phyloP scores from a whole-genome alignment of 192 early-diverging fungal genomes.

The Spinellus fusiger region DNA sequence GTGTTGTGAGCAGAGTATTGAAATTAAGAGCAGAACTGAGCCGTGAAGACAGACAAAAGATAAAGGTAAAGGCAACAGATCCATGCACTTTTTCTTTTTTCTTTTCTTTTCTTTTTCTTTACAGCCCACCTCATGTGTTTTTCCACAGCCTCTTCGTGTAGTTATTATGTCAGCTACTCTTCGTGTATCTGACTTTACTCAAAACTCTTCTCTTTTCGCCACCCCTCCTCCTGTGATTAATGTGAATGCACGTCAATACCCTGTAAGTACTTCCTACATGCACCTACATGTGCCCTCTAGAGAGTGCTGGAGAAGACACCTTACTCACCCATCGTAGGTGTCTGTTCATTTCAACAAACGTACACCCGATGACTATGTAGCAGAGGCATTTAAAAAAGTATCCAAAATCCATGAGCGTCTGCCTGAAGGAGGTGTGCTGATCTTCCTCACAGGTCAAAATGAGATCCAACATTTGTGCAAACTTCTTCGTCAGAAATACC shows the following conservation, averaged over 20 bases:
- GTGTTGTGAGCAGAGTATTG: slow-evolving; percentile 89
- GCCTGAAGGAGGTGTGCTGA: slow-evolving; percentile 88
- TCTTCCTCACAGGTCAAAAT: slow-evolving; percentile 93
- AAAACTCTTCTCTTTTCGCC: slow-evolving; percentile 72
- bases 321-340: slow-evolving; percentile 42
- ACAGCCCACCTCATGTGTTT: too few species aligned
- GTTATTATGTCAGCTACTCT: slow-evolving; percentile 99
- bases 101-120: too few species aligned
- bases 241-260: slow-evolving; percentile 88
- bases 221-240: slow-evolving; percentile 78
- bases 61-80: slow-evolving; percentile 36
- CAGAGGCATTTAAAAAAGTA: slow-evolving; percentile 87
- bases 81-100: too few species aligned
- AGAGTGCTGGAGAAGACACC: too few species aligned
- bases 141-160: slow-evolving; percentile 74
- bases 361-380: slow-evolving; percentile 88
- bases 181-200: slow-evolving; percentile 93
- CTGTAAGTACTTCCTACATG: slow-evolving; percentile 40
- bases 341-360: slow-evolving; percentile 88
- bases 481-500: slow-evolving; percentile 68
- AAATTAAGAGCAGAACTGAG: slow-evolving; percentile 63
- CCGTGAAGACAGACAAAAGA: slow-evolving; percentile 42
- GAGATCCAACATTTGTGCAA: slow-evolving; percentile 82
- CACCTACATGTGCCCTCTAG: background rate
- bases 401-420: slow-evolving; percentile 89